Percentiles rank a stretch among this genome's conserved stretches.
These are phyloP conservation scores for Penstemon davidsonii DNA, from an alignment of 257 asterid genomes.

Conservation along the genomic window DNA sequence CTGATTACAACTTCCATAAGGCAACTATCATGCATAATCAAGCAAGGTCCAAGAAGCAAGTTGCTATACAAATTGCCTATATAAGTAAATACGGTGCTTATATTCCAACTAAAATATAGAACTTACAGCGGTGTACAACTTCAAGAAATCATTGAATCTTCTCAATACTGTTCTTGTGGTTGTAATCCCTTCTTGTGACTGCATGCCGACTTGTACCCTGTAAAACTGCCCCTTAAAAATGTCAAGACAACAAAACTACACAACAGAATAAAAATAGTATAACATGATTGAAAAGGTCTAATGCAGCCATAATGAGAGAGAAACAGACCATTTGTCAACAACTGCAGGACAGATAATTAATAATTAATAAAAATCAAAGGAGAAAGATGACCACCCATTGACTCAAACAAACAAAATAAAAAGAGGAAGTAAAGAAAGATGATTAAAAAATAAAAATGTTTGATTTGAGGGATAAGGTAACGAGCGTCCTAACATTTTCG, in stretches of 20 bases:
- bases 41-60: conserved; percentile 21
- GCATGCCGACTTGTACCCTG: conserved; percentile 92
- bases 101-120: conserved; percentile 20
- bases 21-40: conserved; percentile 20
- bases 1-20: conserved; percentile 18
- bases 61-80: too few relatives aligned
- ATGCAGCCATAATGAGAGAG: conserved; percentile 16
- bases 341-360: conserved; percentile 10
- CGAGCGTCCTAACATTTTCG: too few relatives aligned
- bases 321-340: conserved; percentile 17
- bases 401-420: too few relatives aligned
- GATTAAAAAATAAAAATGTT: too few relatives aligned
- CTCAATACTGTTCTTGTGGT: conserved; percentile 77
- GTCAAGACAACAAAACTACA: conserved; percentile 39
- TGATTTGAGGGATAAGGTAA: too few relatives aligned
- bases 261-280: not conserved
- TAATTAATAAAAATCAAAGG: not conserved
- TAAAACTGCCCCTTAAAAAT: conserved; percentile 74
- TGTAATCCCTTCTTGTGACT: conserved; percentile 90
- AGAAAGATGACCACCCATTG: not conserved
- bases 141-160: conserved; percentile 94
- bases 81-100: not conserved
- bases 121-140: conserved; percentile 88
- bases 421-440: too few relatives aligned
- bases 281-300: not conserved